phyloP scores from a whole-genome alignment of 2,329 filamentous ascomycete species.

The Thyridium curvatum region DNA sequence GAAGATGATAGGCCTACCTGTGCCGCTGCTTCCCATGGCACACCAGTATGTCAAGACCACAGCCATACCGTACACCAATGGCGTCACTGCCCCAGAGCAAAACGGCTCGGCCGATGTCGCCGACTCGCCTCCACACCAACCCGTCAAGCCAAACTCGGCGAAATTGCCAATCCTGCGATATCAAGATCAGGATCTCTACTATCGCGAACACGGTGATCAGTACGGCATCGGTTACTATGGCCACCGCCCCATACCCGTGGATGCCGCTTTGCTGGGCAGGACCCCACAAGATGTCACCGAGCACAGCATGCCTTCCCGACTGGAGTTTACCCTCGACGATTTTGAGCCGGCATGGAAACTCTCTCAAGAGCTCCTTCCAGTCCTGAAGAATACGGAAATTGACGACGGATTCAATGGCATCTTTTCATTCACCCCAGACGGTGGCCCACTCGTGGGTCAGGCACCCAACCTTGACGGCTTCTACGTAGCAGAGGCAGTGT shows the following conservation, averaged over 20 bases:
- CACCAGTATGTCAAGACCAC: conserved; percentile 61
- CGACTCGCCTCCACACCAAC: conserved; percentile 2
- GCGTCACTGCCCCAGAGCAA: conserved; percentile 29
- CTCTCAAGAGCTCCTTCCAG: conserved; percentile 47
- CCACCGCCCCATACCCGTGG: conserved; percentile 54
- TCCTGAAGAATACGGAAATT: conserved; percentile 41
- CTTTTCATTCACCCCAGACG: conserved; percentile 61
- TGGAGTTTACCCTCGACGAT: conserved; percentile 53
- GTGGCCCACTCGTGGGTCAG: conserved; percentile 52
- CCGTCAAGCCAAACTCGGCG: conserved; percentile 36
- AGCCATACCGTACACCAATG: conserved; percentile 26
- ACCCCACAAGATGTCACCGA: conserved; percentile 49
- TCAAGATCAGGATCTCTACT: conserved; percentile 59
- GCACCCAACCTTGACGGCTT: conserved; percentile 54
- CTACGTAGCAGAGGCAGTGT: conserved; percentile 59
- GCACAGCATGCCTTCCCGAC: conserved; percentile 56
- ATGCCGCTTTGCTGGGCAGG: conserved; percentile 44
- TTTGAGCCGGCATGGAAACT: conserved; percentile 55
- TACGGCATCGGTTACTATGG: conserved; percentile 60
- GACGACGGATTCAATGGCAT: conserved; percentile 59
- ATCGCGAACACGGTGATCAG: conserved; percentile 56
- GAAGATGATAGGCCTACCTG: conserved; percentile 49
- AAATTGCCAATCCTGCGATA: conserved; percentile 52
- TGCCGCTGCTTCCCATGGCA: conserved; percentile 54
- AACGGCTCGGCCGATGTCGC: too few relatives aligned